Base-by-base conservation (phyloP, 148 eudicot genomes). In the Tetragonia tetragonoides region DNA sequence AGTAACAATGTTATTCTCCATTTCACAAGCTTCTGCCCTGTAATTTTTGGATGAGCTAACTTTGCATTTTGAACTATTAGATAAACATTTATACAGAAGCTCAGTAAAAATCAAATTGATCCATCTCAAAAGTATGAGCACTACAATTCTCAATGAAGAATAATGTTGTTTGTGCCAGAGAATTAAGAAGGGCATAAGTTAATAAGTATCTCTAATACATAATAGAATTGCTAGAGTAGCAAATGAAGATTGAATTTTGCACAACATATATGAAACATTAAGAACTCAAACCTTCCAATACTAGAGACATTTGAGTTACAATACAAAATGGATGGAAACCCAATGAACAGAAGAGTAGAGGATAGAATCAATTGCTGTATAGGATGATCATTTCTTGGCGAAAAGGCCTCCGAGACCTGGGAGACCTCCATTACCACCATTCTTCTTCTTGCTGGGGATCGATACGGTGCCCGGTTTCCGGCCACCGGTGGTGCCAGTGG, bases 381-480 rank as follows among this genome's bases (percentile, higher is more conserved):
- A 62, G 46, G 37, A 62, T 42, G 49, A 37, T 64, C 70, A 72
- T 74, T 90, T 91, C 89, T 91, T 93, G 77, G 89, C 89, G 59
- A 93, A 93, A 59, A 91, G 83, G 10, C 95, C 93, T 16, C 95
- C 95, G 20, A 91, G 64, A 20, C 95, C 93, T 16, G 93, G 93
- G 20, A 91, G 64, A 20, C 87, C 93, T 24, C 92, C 97, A 60
- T 87, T 75, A 34, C 88, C 89, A 9, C 57, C 79, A 10, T 73
- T 78, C 61, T 86, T 85, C 83, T 89, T 89, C 92, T 89, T 88
- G 23, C 81, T 75, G 37, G 88, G 88, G 46, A 84, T 84, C 0
- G 83, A 79, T 9, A 82, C 90, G 0, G 92, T 64, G 42, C 57
- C 77, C 5, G 77, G 69, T 81, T 87, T 87, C 10, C 87, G 79